Base-by-base conservation (phyloP, 371 early-diverging fungal species). In the Mucor lusitanicus region DNA sequence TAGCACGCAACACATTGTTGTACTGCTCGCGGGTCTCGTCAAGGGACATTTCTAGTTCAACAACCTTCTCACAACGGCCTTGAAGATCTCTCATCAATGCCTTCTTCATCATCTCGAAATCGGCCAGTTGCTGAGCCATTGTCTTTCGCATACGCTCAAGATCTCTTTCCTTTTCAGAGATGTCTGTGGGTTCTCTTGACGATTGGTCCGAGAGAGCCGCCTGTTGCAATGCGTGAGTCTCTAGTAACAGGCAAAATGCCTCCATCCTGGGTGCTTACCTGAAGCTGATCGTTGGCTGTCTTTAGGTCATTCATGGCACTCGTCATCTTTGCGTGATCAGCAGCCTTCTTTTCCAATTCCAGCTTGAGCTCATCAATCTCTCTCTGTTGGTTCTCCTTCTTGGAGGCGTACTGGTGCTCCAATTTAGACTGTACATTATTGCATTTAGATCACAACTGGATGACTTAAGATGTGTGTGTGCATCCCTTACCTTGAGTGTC, bases 61-160 rank as follows among this genome's bases (percentile, higher is more conserved):
- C 95, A 11, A 82, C 94, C 81, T 93, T 94, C 73, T 98, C 97
- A 81, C 97, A 97, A 35, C 97, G 91, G 80, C 92, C 91, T 78
- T 97, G 96, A 30, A 98, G 87, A 71, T 97, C 97, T 27, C 94
- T 88, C 97, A 97, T 95, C 66, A 98, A 81, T 21, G 92, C 92
- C 86, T 96, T 94, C 86, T 96, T 96, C 95, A 96, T 96, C 60
- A 91, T 88, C 64, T 97, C 97, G 83, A 95, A 97, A 67, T 98
- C 97, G n/a, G 89, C 84, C 44, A 97, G 85, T 70, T 97, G 94
- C 76, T 94, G 90, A 9, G 92, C 78, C 96, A 97, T 95, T 4
- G 88, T 89, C 83, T 95, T 93, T 48, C 94, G 89, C 86, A 96
- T 92, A 61, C 88, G 82, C 40, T 94, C 94, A 71, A 95, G 81